phyloP scores from a whole-genome alignment of 2,329 filamentous ascomycete genomes.

The Colletotrichum sp. region DNA sequence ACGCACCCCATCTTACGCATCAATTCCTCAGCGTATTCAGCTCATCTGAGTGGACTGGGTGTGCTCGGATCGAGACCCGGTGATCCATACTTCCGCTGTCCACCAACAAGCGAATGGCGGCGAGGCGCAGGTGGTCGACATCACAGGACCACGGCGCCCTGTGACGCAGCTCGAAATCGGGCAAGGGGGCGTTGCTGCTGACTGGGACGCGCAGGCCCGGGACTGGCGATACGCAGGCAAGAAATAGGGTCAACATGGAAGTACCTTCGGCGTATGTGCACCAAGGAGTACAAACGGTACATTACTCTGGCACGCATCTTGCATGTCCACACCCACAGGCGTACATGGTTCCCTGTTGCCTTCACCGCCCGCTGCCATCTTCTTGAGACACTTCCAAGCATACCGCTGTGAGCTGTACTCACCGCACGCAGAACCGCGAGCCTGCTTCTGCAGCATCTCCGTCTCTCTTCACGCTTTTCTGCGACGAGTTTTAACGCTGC shows the following conservation, averaged over 20 bases:
- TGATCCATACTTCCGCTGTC: conserved; percentile 7
- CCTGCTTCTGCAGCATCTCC: not conserved
- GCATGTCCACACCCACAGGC: not conserved
- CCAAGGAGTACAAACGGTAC: not conserved
- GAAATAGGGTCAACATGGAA: not conserved
- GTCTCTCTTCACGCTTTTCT: not conserved
- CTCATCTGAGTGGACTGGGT: not conserved
- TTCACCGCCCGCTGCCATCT: not conserved
- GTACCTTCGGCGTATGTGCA: not conserved
- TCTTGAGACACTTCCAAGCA: not conserved
- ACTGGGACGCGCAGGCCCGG: not conserved
- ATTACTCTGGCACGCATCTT: not conserved
- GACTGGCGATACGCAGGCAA: not conserved
- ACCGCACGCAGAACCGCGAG: not conserved
- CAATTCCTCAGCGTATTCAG: conserved; percentile 11
- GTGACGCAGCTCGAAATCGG: conserved; percentile 5
- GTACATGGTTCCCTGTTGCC: not conserved
- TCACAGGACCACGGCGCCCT: conserved; percentile 20
- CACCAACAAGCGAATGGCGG: conserved; percentile 3
- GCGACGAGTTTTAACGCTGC: not conserved
- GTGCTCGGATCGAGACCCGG: conserved; percentile 1
- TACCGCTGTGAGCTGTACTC: not conserved
- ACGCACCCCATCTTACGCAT: conserved; percentile 7
- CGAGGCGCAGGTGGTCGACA: conserved; percentile 18
- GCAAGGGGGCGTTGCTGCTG: not conserved